These are phyloP conservation scores for Phalaenopsis hybrid DNA, from an alignment of 116 monocot species.

Conservation along the genomic window DNA sequence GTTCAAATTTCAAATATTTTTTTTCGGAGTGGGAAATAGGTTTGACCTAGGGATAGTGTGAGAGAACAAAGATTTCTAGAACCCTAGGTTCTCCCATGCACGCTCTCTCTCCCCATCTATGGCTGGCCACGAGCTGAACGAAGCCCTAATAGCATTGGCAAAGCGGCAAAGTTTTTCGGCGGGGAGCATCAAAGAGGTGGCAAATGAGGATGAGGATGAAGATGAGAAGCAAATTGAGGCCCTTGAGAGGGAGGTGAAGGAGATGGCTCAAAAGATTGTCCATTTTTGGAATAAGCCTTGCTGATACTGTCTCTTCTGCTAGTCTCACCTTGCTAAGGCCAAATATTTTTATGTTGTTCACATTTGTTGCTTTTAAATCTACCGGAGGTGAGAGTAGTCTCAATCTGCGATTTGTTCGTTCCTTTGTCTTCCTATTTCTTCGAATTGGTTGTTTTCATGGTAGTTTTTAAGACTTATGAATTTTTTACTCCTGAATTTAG, in stretches of 20 bases:
- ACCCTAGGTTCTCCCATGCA: too few species aligned
- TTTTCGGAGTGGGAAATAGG: too few species aligned
- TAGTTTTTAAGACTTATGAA: not conserved
- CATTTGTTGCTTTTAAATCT: not conserved
- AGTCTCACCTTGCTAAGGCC: conserved; percentile 23
- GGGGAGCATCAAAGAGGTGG: not conserved
- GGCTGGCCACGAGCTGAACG: not conserved
- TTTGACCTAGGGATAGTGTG: too few species aligned
- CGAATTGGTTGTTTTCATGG: not conserved
- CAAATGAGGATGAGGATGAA: conserved; percentile 14
- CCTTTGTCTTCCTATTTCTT: not conserved
- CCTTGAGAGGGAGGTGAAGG: conserved; percentile 39
- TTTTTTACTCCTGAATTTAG: not conserved
- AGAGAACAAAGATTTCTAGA: too few species aligned
- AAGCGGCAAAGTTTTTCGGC: not conserved
- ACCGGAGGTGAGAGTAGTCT: not conserved
- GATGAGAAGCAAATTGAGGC: conserved; percentile 31
- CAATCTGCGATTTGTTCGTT: not conserved
- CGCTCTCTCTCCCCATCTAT: not conserved
- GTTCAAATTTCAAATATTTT: too few species aligned
- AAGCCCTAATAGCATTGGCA: conserved; percentile 17
- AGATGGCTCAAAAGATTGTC: conserved; percentile 32
- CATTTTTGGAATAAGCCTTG: conserved; percentile 17
- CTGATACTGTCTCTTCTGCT: conserved; percentile 16
- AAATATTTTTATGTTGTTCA: not conserved